A percentile compares a stretch with the other conserved stretches of the same genome.
These are phyloP conservation scores for Colletotrichum coccodes DNA, from an alignment of 2,329 filamentous ascomycete genomes.

Conservation along the genomic window DNA sequence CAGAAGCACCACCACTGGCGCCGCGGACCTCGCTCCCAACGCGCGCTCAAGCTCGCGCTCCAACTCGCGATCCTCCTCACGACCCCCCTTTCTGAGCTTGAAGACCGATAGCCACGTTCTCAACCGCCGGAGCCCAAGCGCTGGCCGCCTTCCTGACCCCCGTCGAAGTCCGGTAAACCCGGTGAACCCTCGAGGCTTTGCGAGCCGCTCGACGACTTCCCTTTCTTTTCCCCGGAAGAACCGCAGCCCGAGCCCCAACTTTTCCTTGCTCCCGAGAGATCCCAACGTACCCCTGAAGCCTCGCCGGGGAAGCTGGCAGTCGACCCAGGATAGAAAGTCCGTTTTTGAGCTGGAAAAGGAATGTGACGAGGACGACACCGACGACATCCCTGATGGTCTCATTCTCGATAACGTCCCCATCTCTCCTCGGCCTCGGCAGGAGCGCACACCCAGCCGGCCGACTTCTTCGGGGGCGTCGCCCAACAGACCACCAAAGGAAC, in stretches of 20 bases:
- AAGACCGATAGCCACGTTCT: slow-evolving; percentile 53
- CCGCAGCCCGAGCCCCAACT: slow-evolving; percentile 62
- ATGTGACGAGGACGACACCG: slow-evolving; percentile 80
- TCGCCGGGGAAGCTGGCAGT: slow-evolving; percentile 78
- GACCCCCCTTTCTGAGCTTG: slow-evolving; percentile 57
- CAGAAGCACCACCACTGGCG: background rate
- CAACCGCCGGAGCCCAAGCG: slow-evolving; percentile 63
- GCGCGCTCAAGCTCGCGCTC: slow-evolving; percentile 11
- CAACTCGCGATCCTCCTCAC: slow-evolving; percentile 38
- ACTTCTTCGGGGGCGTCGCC: slow-evolving; percentile 59
- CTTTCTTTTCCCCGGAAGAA: slow-evolving; percentile 50
- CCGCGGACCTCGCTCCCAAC: slow-evolving; percentile 14
- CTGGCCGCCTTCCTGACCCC: slow-evolving; percentile 46
- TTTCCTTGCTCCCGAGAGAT: slow-evolving; percentile 57
- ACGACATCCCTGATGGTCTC: slow-evolving; percentile 82
- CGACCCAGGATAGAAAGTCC: slow-evolving; percentile 72
- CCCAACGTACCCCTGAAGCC: slow-evolving; percentile 50
- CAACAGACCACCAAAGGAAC: slow-evolving; percentile 59
- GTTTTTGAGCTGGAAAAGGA: slow-evolving; percentile 78
- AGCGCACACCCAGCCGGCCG: slow-evolving; percentile 64
- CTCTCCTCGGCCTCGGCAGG: slow-evolving; percentile 73
- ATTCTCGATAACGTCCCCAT: slow-evolving; percentile 86
- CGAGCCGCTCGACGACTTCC: slow-evolving; percentile 51
- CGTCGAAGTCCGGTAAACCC: slow-evolving; percentile 22
- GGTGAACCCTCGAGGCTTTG: slow-evolving; percentile 40